phyloP scores from a whole-genome alignment of 345 rosid genomes.

The Lagerstroemia speciosa region DNA sequence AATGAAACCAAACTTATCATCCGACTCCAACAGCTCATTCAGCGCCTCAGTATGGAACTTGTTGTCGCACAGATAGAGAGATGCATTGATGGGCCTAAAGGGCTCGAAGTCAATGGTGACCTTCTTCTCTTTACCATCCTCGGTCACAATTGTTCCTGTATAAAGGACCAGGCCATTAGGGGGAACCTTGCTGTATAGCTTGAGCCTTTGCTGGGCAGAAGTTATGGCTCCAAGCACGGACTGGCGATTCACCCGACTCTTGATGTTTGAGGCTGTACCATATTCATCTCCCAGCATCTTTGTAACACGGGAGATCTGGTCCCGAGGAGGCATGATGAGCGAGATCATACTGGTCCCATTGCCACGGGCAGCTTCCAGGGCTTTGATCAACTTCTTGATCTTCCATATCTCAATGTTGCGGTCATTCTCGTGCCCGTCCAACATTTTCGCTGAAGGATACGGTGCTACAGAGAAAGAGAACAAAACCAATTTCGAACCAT shows the following conservation, averaged over 20 bases:
- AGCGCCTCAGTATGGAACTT: constrained; percentile 66
- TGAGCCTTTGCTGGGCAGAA: constrained; percentile 67
- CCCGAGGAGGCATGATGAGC: constrained; percentile 67
- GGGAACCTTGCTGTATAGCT: constrained; percentile 61
- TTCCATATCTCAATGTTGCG: constrained; percentile 66
- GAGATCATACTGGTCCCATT: constrained; percentile 79
- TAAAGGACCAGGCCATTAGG: constrained; percentile 64
- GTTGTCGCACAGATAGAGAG: constrained; percentile 64
- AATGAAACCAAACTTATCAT: constrained; percentile 70
- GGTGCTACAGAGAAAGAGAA: neutral
- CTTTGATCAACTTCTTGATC: constrained; percentile 58
- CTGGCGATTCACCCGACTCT: constrained; percentile 69
- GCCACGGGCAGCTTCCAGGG: constrained; percentile 62
- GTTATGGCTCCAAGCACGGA: constrained; percentile 67
- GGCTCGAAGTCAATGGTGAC: constrained; percentile 70
- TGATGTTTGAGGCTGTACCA: constrained; percentile 71
- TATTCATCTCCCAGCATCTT: constrained; percentile 70
- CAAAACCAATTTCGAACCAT: too few species aligned
- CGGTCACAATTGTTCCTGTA: constrained; percentile 59
- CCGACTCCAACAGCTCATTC: constrained; percentile 61
- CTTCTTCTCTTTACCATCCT: constrained; percentile 71
- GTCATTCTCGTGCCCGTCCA: constrained; percentile 50
- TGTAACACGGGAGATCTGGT: constrained; percentile 57
- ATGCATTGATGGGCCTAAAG: constrained; percentile 61
- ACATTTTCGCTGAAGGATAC: constrained; percentile 16